Base-by-base conservation (phyloP, 371 early-diverging fungal genomes). In the Thermomucor indicae-seudaticae region DNA sequence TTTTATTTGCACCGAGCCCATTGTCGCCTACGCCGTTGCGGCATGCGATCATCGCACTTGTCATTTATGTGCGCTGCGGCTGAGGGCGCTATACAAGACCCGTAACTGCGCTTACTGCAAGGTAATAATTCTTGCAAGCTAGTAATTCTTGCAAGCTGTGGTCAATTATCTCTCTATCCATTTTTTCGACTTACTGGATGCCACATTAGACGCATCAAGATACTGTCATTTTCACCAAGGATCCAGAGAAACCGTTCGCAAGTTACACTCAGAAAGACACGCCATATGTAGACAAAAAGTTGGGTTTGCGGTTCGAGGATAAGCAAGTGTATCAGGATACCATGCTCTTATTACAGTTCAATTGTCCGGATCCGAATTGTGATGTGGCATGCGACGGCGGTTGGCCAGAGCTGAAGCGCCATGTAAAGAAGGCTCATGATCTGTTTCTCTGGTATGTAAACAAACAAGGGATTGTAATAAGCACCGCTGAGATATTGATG, bases 1-100 rank as follows among this genome's bases (percentile, higher is more conserved):
- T 64, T 83, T 87, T 59, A 97, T 97, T 55, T 97, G 97, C 65
- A 86, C 96, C 0, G 91, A 94, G 32, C 81, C 85, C 3, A 79
- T 93, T 14, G 66, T 61, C 17, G 87, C 77, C 47, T 91, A 79
- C 61, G 92, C 95, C 4, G 76, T 97, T n/a, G 88, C 92, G 6
- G 76, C 76, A 46, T 97, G 97, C 67, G 89, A 95, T 64, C 97
- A 97, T 67, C 77, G 84, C 16, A 86, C 88, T 2, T 97, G 97
- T 70, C 91, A 92, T 52, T 64, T 85, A 4, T 97, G 97, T 71
- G 85, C 85, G 8, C 72, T 97, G 40, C 81, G 97, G 29, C 58
- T 96, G 40, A 77, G 97, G 42, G 90, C 93, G 12, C 70, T 96
- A 7, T 93, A 94, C 69, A 83, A 91, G 64, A 83, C 79, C 32